Evolutionary conservation across 2,329 filamentous ascomycete species (phyloP).

Genomic region (Penicillium sclerotigenum): DNA sequence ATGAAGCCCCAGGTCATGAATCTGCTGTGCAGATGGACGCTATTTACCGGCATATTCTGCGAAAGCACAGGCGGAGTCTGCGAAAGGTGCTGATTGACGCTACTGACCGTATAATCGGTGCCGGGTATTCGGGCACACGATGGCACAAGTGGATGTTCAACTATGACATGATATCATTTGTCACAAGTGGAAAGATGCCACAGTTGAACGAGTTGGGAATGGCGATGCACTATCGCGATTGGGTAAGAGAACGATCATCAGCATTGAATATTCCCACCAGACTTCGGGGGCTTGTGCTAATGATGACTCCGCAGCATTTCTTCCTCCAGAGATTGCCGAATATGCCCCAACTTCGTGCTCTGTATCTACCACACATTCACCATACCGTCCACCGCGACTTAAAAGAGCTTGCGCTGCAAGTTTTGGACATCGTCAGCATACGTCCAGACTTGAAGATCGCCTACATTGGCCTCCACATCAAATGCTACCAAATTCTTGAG

Average conservation of each 20-base stretch:
- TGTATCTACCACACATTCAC: constrained; percentile 67
- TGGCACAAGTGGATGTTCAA: constrained; percentile 71
- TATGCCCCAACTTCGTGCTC: constrained; percentile 65
- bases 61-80: constrained; percentile 67
- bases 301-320: constrained; percentile 58
- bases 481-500: constrained; percentile 81
- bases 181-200: constrained; percentile 73
- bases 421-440: constrained; percentile 74
- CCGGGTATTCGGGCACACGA: constrained; percentile 41
- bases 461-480: constrained; percentile 71
- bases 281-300: constrained; percentile 15
- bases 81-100: constrained; percentile 73
- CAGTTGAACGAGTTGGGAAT: constrained; percentile 69
- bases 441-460: constrained; percentile 72
- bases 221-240: constrained; percentile 70
- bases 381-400: constrained; percentile 62
- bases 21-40: constrained; percentile 63
- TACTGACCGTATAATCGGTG: constrained; percentile 51
- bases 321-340: constrained; percentile 73
- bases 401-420: constrained; percentile 69
- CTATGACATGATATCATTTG: constrained; percentile 66
- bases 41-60: constrained; percentile 68
- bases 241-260: constrained; percentile 55
- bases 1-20: constrained; percentile 59
- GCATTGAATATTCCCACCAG: neutral